Base-by-base conservation (phyloP, 2,329 filamentous ascomycete species). In the Epichloe gansuensis region DNA sequence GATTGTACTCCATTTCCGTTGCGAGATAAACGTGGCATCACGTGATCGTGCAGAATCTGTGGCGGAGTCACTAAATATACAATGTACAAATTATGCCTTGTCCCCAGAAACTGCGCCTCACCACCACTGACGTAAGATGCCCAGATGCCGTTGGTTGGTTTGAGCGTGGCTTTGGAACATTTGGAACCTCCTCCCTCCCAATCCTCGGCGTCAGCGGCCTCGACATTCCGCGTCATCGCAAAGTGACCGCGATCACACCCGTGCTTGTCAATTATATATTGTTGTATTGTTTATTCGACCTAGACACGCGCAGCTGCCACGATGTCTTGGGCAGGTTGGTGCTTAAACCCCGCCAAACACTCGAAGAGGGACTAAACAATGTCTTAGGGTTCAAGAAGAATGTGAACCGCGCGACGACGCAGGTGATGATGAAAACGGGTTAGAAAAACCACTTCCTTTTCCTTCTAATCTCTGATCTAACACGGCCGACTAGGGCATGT, bases 341-440 rank as follows among this genome's bases (percentile, higher is more conserved):
- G 53, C 21, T 46, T 41, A 50, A 57, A 61, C 62, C 61, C 61
- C 61, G 59, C 60, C 58, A 58, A 13, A n/a, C 57, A 6, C 41
- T 49, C 44, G 56, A 60, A 50, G 55, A 57, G 57, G 57, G 54
- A 58, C 60, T 60, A 59, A 64, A 64, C 47, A n/a, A 63, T 68
- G 60, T 68, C 56, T 47, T 58, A 73, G 71, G 71, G 58, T 73
- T 73, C 63, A 73, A 93, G 75, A 95, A 95, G 71, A 94, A 94
- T 82, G 90, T 97, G 75, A 91, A 93, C 76, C 89, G 93, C 74
- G 91, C 91, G 63, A 96, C 91, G 71, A 98, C 94, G 73, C 90
- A 96, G 83, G 91, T 97, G 57, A 96, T 98, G 89, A 97, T 98
- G 91, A 98, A 98, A 80, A 95, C 90, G 53, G 88, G 84, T 87